Conservation (phyloP, 805 yeast species). For the Lachancea thermotolerans region DNA sequence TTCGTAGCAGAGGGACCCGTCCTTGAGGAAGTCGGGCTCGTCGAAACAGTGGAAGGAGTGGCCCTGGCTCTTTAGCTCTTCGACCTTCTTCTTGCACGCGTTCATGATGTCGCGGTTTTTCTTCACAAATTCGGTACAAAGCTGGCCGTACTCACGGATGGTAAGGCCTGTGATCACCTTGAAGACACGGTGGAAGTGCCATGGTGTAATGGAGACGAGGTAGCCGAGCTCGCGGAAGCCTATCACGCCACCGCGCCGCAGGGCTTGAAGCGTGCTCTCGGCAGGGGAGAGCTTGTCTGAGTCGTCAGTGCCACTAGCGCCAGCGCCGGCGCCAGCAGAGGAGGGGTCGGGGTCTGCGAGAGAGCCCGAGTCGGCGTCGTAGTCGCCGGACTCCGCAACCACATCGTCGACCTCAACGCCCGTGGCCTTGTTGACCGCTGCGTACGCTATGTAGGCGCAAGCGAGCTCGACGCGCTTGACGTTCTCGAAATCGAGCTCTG, state of each 20-base stretch:
- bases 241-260: constrained; percentile 67
- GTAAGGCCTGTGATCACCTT: constrained; percentile 80
- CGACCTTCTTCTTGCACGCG: constrained; percentile 16
- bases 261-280: constrained; percentile 14
- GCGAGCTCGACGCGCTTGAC: constrained; percentile 21
- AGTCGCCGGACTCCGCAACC: not conserved
- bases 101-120: constrained; percentile 21
- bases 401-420: constrained; percentile 13
- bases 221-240: constrained; percentile 86
- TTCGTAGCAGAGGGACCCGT: constrained; percentile 16
- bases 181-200: constrained; percentile 92
- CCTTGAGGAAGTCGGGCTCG: constrained; percentile 17
- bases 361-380: not conserved
- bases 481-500: constrained; percentile 20
- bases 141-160: constrained; percentile 83
- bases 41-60: constrained; percentile 16
- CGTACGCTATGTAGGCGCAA: constrained; percentile 21
- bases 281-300: constrained; percentile 13
- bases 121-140: constrained; percentile 59
- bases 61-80: constrained; percentile 10
- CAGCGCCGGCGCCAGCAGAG: not conserved
- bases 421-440: constrained; percentile 19
- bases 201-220: constrained; percentile 74
- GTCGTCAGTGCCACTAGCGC: not conserved
- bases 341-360: not conserved